Evolutionary conservation across 805 yeast genomes (phyloP), one percentile per base, ranked within the genome.

Genomic region (Myxozyma sirexii): DNA sequence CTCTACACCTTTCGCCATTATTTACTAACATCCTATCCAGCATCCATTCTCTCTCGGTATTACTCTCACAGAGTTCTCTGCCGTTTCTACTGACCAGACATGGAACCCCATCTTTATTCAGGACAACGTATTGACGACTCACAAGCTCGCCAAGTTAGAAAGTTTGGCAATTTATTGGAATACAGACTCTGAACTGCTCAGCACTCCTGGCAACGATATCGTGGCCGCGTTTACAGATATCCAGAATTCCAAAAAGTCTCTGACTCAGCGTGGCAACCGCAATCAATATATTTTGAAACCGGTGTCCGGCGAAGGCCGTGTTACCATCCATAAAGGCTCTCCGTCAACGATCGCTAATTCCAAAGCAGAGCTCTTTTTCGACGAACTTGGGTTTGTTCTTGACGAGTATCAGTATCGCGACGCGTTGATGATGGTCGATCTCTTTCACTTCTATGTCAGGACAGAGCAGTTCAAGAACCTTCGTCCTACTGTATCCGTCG

Each of bases 101-200:
- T 94, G 98, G 98, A 75, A 80, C 23, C 94, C 96, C 1, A 86
- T 87, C 19, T 93, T 93, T 72, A 87, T 94, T 29, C 82, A 93
- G 1, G 84, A 86, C 27, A 79, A 87, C 3, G 83, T 84, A 31
- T 70, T 78, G 17, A 78, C 86, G 47, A 84, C 97, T 0, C 82
- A 89, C 66, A 94, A 94, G 71, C 61, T 64, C 17, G 47, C 63
- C 12, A 65, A 54, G 41, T 78, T 94, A 65, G 84, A 86, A 59
- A 82, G 89, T 3, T 77, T 94, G 39, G 84, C 94, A 49, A 76
- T 87, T 48, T 94, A 94, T 70, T 90, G 96, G 90, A 87, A 90
- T 70, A 88, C 96, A 0, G 84, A 86, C 29, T 74, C 84, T 0
- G 65, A 68, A 0, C 75, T 87, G 0, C 86, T 8, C 76, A 75